Evolutionary conservation across 352 stramenopile species (phyloP).

Genomic region (Blastocystis sp.): DNA sequence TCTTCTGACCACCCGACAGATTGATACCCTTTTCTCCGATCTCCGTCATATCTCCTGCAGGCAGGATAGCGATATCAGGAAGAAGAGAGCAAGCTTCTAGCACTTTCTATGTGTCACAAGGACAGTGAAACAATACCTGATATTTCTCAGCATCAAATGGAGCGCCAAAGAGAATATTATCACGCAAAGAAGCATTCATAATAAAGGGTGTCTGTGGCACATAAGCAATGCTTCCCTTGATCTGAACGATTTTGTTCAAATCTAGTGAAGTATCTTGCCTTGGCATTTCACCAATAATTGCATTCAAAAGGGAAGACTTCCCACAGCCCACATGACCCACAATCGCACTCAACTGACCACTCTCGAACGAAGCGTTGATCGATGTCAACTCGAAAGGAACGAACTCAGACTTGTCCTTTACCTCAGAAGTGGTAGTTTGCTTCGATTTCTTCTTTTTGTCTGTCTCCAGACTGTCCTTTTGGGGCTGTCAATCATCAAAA

Average conservation of each 20-base stretch:
- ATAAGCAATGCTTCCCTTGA: conserved; percentile 83
- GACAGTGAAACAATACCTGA: neutral
- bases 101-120: neutral
- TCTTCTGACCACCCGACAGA: conserved; percentile 88
- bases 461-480: neutral
- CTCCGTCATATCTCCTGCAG: conserved; percentile 85
- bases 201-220: conserved; percentile 89
- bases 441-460: neutral
- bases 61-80: conserved; percentile 80
- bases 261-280: neutral
- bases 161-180: conserved; percentile 91
- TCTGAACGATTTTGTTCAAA: conserved; percentile 66
- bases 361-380: conserved; percentile 71
- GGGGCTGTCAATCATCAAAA: neutral
- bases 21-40: conserved; percentile 97
- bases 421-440: neutral
- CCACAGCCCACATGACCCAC: conserved; percentile 73
- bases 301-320: conserved; percentile 70
- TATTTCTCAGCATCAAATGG: conserved; percentile 74
- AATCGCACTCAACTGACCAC: conserved; percentile 74
- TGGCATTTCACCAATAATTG: conserved; percentile 74
- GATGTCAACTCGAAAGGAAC: conserved; percentile 58
- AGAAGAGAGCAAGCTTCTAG: conserved; percentile 72
- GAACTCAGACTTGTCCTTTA: neutral
- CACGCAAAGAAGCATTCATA: conserved; percentile 84